Conservation (phyloP, 371 early-diverging fungal genomes). For the Mortierella sp. region DNA sequence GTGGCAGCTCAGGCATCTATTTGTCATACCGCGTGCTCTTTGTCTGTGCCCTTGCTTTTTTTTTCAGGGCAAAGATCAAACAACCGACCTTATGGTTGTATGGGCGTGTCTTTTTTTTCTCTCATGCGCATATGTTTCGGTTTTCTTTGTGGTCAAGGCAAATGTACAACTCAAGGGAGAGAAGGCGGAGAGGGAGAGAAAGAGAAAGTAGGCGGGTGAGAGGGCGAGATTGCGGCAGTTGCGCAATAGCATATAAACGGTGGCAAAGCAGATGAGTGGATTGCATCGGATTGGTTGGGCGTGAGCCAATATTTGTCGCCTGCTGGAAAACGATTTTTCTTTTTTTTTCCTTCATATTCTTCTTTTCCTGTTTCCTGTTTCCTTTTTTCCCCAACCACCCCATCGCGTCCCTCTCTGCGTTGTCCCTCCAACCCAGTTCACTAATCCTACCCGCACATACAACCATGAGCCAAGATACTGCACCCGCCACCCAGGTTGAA, state of each 20-base stretch:
- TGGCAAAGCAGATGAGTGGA: too few species aligned
- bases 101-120: not conserved
- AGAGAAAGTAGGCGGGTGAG: not conserved
- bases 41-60: not conserved
- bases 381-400: slow-evolving; percentile 8
- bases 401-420: slow-evolving; percentile 16
- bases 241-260: too few species aligned
- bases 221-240: too few species aligned
- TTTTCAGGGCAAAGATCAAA: not conserved
- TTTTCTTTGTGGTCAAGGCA: too few species aligned
- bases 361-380: too few species aligned
- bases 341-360: slow-evolving; percentile 20
- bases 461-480: slow-evolving; percentile 55
- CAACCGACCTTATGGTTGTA: too few species aligned
- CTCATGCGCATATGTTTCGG: not conserved
- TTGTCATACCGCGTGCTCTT: not conserved
- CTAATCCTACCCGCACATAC: slow-evolving; percentile 34
- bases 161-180: too few species aligned
- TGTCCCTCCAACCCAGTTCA: slow-evolving; percentile 22
- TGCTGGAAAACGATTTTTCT: slow-evolving; percentile 6
- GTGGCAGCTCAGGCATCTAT: not conserved
- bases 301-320: not conserved
- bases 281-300: not conserved
- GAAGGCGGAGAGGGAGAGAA: not conserved
- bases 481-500: slow-evolving; percentile 40